Evolutionary conservation across 805 yeast genomes (phyloP).

Genomic region (Priceomyces melissophilus): DNA sequence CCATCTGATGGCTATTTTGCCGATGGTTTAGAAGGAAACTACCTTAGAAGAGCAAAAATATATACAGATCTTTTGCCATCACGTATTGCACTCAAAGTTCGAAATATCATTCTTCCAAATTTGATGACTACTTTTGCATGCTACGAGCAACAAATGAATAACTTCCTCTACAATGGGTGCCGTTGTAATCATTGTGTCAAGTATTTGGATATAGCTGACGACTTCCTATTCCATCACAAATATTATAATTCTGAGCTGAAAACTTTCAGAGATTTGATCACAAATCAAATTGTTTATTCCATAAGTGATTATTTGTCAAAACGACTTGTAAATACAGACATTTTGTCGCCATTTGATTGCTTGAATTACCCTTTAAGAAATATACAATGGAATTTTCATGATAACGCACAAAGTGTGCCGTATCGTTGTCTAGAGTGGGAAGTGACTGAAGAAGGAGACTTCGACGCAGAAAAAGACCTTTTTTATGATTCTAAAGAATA

Average conservation of each 20-base stretch:
- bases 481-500: conserved; percentile 17
- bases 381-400: conserved; percentile 33
- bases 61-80: conserved; percentile 49
- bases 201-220: conserved; percentile 51
- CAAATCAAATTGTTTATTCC: conserved; percentile 54
- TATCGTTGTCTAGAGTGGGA: conserved; percentile 33
- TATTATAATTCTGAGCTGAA: conserved; percentile 48
- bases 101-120: conserved; percentile 54
- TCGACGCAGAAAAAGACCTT: conserved; percentile 25
- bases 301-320: conserved; percentile 43
- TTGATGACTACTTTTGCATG: conserved; percentile 58
- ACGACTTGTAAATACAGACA: conserved; percentile 20
- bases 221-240: conserved; percentile 60
- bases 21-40: conserved; percentile 76
- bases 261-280: conserved; percentile 56
- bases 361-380: conserved; percentile 17
- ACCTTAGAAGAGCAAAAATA: conserved; percentile 52
- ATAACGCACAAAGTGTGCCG: conserved; percentile 20
- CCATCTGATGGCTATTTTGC: conserved; percentile 54
- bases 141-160: conserved; percentile 69
- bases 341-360: conserved; percentile 10
- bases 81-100: conserved; percentile 24
- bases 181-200: conserved; percentile 55
- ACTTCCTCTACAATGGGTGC: conserved; percentile 76
- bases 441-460: conserved; percentile 35